phyloP scores from a whole-genome alignment of 1,284 basidiomycete species.

The Ceratobasidium sp. region DNA sequence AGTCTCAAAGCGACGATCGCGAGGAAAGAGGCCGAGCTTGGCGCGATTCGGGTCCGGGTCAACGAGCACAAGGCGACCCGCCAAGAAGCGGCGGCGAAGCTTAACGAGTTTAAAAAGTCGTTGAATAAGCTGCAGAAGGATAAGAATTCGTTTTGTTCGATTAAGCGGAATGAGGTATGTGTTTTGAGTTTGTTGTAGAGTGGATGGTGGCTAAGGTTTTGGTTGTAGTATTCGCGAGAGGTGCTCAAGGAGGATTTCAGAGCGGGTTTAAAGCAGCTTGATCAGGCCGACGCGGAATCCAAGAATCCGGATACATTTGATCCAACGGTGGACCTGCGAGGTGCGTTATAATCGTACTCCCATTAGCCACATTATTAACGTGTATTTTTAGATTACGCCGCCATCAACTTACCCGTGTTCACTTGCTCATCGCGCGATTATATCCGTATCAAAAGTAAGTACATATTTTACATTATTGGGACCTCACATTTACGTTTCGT shows the following conservation, averaged over 20 bases:
- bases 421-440: slow-evolving; percentile 73
- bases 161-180: slow-evolving; percentile 68
- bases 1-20: slow-evolving; percentile 63
- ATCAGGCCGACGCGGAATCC: slow-evolving; percentile 69
- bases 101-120: slow-evolving; percentile 65
- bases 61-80: slow-evolving; percentile 60
- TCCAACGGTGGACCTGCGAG: slow-evolving; percentile 64
- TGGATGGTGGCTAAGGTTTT: slow-evolving; percentile 19
- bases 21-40: slow-evolving; percentile 61
- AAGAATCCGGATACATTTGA: slow-evolving; percentile 70
- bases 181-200: background rate
- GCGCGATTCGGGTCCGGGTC: slow-evolving; percentile 59
- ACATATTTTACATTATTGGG: background rate
- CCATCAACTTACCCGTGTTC: slow-evolving; percentile 72
- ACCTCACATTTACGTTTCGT: slow-evolving; percentile 52
- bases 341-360: slow-evolving; percentile 55
- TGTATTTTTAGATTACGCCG: slow-evolving; percentile 64
- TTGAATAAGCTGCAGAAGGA: slow-evolving; percentile 65
- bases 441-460: slow-evolving; percentile 65
- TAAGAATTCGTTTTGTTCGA: slow-evolving; percentile 73
- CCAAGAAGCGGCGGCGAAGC: slow-evolving; percentile 64
- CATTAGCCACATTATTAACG: background rate
- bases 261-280: slow-evolving; percentile 68
- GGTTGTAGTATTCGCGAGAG: slow-evolving; percentile 65
- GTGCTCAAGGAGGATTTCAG: slow-evolving; percentile 73